Evolutionary conservation across 345 rosid genomes (phyloP).

Genomic region (Boechera divaricarpa): DNA sequence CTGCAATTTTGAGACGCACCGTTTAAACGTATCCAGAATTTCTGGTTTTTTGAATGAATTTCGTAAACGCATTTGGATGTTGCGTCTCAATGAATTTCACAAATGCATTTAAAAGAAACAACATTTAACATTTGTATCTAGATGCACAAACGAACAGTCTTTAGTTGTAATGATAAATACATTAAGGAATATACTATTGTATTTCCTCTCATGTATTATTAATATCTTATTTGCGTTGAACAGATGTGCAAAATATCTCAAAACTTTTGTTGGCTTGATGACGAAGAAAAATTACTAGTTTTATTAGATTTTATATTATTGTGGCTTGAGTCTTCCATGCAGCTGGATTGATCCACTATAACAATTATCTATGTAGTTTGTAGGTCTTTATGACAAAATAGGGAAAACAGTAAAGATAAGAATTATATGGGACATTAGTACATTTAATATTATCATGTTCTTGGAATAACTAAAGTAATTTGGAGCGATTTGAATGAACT

Average conservation of each 20-base stretch:
- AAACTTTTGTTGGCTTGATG: constrained; percentile 26
- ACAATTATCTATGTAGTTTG: not conserved
- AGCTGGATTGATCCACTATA: constrained; percentile 28
- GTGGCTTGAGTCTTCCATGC: constrained; percentile 44
- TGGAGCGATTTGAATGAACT: not conserved
- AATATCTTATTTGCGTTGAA: constrained; percentile 33
- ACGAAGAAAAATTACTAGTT: constrained; percentile 31
- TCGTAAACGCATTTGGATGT: no score
- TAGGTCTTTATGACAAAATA: not conserved
- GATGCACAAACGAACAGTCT: no score
- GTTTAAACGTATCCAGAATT: no score
- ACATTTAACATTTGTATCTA: no score
- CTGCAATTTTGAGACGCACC: no score
- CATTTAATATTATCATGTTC: not conserved
- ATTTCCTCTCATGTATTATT: constrained; percentile 11
- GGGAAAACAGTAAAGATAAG: not conserved
- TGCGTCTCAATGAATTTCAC: no score
- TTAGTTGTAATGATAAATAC: constrained; percentile 30
- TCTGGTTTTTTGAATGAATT: no score
- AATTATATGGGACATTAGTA: not conserved
- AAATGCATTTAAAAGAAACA: no score
- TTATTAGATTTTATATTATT: constrained; percentile 13
- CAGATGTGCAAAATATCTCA: constrained; percentile 33
- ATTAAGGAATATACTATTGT: constrained; percentile 27
- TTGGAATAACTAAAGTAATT: not conserved